phyloP scores from a whole-genome alignment of 2,329 filamentous ascomycete species.

The Stagonosporopsis vannaccii region DNA sequence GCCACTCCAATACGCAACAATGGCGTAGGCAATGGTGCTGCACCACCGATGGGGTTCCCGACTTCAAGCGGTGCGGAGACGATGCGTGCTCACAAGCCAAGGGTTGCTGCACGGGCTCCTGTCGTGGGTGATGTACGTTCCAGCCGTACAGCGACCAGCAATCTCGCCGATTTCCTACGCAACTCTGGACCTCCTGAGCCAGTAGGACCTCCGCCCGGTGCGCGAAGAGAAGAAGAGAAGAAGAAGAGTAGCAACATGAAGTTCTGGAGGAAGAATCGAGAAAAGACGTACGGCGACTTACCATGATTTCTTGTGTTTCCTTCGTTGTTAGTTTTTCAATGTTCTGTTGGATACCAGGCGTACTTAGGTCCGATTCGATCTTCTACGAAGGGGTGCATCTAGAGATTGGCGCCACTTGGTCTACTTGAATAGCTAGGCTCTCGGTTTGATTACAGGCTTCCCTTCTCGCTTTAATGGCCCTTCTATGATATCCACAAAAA shows the following conservation, averaged over 20 bases:
- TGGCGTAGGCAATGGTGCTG: slow-evolving; percentile 16
- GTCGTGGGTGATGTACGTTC: slow-evolving; percentile 26
- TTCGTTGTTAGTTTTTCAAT: neutral
- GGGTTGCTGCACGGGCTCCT: slow-evolving; percentile 38
- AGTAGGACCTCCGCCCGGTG: slow-evolving; percentile 17
- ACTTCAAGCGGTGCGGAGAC: slow-evolving; percentile 27
- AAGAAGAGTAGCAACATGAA: slow-evolving; percentile 33
- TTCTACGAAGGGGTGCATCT: neutral
- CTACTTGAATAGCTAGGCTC: neutral
- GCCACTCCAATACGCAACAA: slow-evolving; percentile 24
- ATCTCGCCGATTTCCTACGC: slow-evolving; percentile 55
- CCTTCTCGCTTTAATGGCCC: neutral
- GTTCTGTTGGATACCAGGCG: neutral
- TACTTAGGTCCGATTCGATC: neutral
- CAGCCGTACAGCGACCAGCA: slow-evolving; percentile 45
- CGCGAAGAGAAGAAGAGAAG: slow-evolving; percentile 43
- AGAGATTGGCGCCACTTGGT: neutral
- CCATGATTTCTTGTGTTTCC: slow-evolving; percentile 14
- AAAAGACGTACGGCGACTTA: slow-evolving; percentile 34
- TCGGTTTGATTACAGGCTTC: neutral
- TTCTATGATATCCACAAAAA: slow-evolving; percentile 16
- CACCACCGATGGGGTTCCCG: slow-evolving; percentile 23
- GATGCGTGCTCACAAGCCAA: slow-evolving; percentile 36
- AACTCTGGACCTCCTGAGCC: slow-evolving; percentile 50
- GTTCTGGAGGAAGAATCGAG: slow-evolving; percentile 46